Percentiles rank a stretch among this genome's conserved stretches.
Evolutionary conservation across 495 filamentous ascomycete species (phyloP).

Genomic region (Neurospora intermedia): DNA sequence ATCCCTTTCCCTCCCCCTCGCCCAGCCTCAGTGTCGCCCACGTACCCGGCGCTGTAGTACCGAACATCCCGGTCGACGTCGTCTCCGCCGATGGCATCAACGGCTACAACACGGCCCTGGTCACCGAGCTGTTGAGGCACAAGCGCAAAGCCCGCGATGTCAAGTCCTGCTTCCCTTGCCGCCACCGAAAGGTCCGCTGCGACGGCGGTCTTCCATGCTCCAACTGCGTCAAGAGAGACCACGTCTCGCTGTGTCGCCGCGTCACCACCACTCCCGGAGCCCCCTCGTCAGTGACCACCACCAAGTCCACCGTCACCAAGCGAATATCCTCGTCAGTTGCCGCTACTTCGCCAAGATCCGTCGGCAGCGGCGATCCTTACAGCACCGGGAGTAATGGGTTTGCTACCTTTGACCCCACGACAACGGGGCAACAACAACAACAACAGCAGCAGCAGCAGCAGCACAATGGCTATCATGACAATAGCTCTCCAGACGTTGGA

Average conservation of each 20-base stretch:
- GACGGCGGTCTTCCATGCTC: constrained; percentile 3
- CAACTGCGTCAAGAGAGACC: constrained; percentile 4
- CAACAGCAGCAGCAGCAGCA: background rate
- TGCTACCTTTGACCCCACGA: background rate
- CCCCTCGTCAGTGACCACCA: background rate
- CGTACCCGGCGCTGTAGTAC: background rate
- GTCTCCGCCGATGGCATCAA: background rate
- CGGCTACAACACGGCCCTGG: background rate
- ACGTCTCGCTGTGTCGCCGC: constrained; percentile 2
- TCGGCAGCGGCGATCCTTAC: background rate
- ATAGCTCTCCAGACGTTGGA: background rate
- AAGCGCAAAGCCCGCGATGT: constrained; percentile 4
- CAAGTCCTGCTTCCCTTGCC: constrained; percentile 8
- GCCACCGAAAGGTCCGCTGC: constrained; percentile 6
- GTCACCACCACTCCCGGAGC: background rate
- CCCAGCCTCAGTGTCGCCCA: background rate
- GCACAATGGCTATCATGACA: background rate
- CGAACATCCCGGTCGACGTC: background rate
- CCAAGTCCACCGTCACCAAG: background rate
- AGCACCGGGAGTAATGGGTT: background rate
- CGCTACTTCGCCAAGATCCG: background rate
- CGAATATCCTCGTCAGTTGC: background rate
- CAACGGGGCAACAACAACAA: background rate
- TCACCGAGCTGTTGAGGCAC: constrained; percentile 1
- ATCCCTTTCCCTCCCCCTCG: background rate